phyloP scores from a whole-genome alignment of 2,329 filamentous ascomycete species.

The Cadophora luteo-olivacea region DNA sequence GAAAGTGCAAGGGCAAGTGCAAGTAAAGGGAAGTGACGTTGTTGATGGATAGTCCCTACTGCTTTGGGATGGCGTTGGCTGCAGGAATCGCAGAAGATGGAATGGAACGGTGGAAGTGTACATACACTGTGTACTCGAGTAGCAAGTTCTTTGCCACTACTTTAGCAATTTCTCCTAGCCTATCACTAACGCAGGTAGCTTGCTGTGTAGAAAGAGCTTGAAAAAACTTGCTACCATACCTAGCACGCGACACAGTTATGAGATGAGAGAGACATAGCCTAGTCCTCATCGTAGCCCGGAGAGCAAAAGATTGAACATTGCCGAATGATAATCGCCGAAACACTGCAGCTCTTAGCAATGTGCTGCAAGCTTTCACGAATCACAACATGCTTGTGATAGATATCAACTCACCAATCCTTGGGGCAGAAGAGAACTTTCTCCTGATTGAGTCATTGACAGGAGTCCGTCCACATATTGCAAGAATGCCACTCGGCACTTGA shows the following conservation, averaged over 20 bases:
- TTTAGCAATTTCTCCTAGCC: constrained; percentile 9
- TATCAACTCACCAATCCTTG: not conserved
- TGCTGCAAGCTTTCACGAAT: not conserved
- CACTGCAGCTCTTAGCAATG: no score
- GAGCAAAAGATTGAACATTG: no score
- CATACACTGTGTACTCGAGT: no score
- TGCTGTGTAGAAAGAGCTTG: not conserved
- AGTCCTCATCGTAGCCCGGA: no score
- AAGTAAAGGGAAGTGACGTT: constrained; percentile 4
- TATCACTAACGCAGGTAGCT: not conserved
- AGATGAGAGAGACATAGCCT: no score
- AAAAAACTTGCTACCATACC: no score
- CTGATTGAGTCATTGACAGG: not conserved
- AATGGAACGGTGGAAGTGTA: no score
- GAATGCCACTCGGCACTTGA: constrained; percentile 11
- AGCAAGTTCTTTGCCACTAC: no score
- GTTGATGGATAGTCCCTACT: not conserved
- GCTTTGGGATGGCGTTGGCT: not conserved
- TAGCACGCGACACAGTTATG: no score
- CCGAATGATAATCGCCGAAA: no score
- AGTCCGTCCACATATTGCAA: not conserved
- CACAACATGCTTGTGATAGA: not conserved
- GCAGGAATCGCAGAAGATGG: no score
- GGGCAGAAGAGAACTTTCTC: no score
- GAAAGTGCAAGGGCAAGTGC: not conserved